Conservation (phyloP, 148 eudicot species). For the Beta vulgaris region DNA sequence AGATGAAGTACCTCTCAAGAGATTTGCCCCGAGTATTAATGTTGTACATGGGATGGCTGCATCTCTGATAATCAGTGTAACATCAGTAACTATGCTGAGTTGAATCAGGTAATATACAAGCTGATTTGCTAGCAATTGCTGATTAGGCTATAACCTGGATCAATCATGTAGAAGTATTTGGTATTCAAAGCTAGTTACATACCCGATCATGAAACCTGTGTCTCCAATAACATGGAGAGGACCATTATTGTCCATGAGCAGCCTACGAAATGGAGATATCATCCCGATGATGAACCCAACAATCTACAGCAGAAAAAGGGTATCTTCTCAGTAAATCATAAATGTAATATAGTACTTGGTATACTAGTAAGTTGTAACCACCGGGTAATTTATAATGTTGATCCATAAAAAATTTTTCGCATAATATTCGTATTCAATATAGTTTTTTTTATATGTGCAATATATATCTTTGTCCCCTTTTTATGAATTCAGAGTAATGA, state of each 20-base stretch:
- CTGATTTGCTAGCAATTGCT: no score
- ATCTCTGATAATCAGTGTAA: conserved; percentile 38
- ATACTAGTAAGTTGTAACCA: no score
- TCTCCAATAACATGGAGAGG: conserved; percentile 32
- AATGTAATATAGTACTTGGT: no score
- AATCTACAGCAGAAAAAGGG: conserved; percentile 11
- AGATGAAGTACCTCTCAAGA: conserved; percentile 53
- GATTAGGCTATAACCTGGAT: no score
- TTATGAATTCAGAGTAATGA: background rate
- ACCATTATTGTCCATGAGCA: conserved; percentile 28
- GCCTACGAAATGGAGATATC: conserved; percentile 20
- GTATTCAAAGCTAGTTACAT: background rate
- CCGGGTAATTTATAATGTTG: no score
- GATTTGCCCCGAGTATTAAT: conserved; percentile 80
- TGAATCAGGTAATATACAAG: no score
- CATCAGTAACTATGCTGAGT: background rate
- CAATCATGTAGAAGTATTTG: no score
- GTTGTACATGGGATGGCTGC: conserved; percentile 76
- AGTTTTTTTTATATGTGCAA: no score
- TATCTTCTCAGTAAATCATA: background rate
- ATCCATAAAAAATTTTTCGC: no score
- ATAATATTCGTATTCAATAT: no score
- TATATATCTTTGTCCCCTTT: no score
- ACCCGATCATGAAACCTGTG: conserved; percentile 32
- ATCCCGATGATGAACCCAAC: conserved; percentile 29